Percentiles rank a stretch among this genome's conserved stretches.
Evolutionary conservation across 495 filamentous ascomycete genomes (phyloP).

Genomic region (Sordaria brevicollis): DNA sequence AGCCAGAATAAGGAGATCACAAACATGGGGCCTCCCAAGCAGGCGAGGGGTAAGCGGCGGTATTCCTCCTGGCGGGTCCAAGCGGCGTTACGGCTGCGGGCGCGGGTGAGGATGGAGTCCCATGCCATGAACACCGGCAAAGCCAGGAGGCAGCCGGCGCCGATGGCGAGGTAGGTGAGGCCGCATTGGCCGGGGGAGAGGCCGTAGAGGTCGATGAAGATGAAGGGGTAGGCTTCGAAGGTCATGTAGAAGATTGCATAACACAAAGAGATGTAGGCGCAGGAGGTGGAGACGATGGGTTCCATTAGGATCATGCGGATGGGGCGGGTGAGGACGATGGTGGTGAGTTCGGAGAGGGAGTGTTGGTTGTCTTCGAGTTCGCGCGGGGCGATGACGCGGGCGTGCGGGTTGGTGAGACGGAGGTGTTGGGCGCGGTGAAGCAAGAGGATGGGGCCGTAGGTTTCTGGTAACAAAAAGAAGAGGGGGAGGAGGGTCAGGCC

Average conservation of each 20-base stretch:
- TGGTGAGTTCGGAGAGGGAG: slow-evolving; percentile 21
- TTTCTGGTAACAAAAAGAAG: slow-evolving; percentile 50
- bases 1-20: slow-evolving; percentile 61
- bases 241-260: slow-evolving; percentile 72
- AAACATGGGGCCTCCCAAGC: slow-evolving; percentile 53
- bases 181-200: slow-evolving; percentile 34
- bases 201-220: slow-evolving; percentile 42
- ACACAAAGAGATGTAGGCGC: slow-evolving; percentile 56
- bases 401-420: slow-evolving; percentile 34
- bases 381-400: slow-evolving; percentile 21
- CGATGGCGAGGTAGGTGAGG: slow-evolving; percentile 37
- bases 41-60: slow-evolving; percentile 57
- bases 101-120: slow-evolving; percentile 19
- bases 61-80: slow-evolving; percentile 44
- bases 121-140: slow-evolving; percentile 43
- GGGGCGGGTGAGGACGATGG: slow-evolving; percentile 29
- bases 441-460: slow-evolving; percentile 50
- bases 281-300: slow-evolving; percentile 47
- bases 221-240: slow-evolving; percentile 58
- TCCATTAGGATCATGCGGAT: slow-evolving; percentile 35
- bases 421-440: slow-evolving; percentile 42
- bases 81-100: slow-evolving; percentile 9
- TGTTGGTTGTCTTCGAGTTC: slow-evolving; percentile 22
- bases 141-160: slow-evolving; percentile 33
- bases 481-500: slow-evolving; percentile 36